Base-by-base conservation (phyloP, 306 rosid species). In the Cucurbita moschata region DNA sequence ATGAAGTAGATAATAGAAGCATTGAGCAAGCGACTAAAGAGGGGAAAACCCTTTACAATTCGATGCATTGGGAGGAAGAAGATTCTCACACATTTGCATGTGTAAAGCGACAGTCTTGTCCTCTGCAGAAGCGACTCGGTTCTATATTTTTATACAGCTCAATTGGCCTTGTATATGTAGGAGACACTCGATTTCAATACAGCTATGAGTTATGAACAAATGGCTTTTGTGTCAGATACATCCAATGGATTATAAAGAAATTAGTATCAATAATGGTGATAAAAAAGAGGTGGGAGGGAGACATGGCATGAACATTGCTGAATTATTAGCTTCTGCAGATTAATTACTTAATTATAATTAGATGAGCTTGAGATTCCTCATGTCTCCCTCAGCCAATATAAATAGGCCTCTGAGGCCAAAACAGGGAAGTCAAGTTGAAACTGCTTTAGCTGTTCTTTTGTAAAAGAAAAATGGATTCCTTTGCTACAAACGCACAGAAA, bases 301-400 rank as follows among this genome's bases (percentile, higher is more conserved):
- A 59, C 84, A 68, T 0, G 6, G 78, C 74, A 52, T 44, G 64
- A 39, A 74, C 81, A 73, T 39, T 8, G 56, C 51, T 52, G 44
- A 73, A 2, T 38, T 60, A 35, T 26, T 40, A 57, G 21, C 54
- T 56, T 60, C 5, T 40, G 2, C 2, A 16, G 38, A 66, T 58
- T 21, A 43, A 43, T 49, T 50, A 16, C 43, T n/a, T 56, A 67
- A 73, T 46, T 43, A 16, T n/a, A 63, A 53, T 67, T 39, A 39
- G 26, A 62, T 62, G 69, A 62, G 49, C 49, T 30, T 35, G 35
- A 71, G 58, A 71, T 71, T 71, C 75, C 59, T 71, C 21, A 4
- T 71, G 61, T 51, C 75, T 51, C 75, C 43, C 19, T 37, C 0
- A 51, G 7, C 56, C 57, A 7, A 46, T 47, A 50, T 46, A 62